Conservation (phyloP, 2,329 filamentous ascomycete genomes). For the Arachnomyces sp. region DNA sequence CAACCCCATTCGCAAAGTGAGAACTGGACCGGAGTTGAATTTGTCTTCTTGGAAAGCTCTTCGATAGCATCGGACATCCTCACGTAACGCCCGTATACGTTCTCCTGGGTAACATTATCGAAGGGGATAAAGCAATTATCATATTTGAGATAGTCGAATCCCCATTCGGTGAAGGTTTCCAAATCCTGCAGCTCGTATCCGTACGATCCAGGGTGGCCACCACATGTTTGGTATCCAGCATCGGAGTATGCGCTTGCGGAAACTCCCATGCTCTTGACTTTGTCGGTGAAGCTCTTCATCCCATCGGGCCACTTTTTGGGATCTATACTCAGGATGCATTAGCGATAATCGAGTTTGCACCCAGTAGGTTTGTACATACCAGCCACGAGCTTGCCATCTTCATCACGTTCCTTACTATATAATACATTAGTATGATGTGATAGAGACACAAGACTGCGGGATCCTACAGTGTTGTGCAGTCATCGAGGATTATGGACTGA, state of each 20-base stretch:
- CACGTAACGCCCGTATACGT: slow-evolving; percentile 19
- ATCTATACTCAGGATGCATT: not conserved
- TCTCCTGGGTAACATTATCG: slow-evolving; percentile 21
- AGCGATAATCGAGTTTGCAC: not conserved
- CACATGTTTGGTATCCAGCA: slow-evolving; percentile 17
- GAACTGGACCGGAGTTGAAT: slow-evolving; percentile 11
- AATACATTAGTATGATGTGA: not conserved
- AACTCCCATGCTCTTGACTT: slow-evolving; percentile 10
- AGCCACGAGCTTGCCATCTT: slow-evolving; percentile 3
- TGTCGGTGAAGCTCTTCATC: slow-evolving; percentile 5
- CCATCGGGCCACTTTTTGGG: slow-evolving; percentile 5
- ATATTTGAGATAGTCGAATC: slow-evolving; percentile 17
- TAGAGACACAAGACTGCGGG: not conserved
- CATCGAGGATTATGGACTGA: slow-evolving; percentile 3
- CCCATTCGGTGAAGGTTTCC: slow-evolving; percentile 15
- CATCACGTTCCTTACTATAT: slow-evolving; percentile 4
- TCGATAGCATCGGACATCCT: slow-evolving; percentile 25
- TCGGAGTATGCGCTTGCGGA: slow-evolving; percentile 11
- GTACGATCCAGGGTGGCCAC: slow-evolving; percentile 16
- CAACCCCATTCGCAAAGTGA: slow-evolving; percentile 17
- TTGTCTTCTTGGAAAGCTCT: slow-evolving; percentile 7
- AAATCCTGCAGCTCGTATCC: slow-evolving; percentile 16
- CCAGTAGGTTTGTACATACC: not conserved
- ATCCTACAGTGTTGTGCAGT: slow-evolving; percentile 3
- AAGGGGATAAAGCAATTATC: slow-evolving; percentile 20